phyloP scores from a whole-genome alignment of 2,329 filamentous ascomycete species.

The Sphaerulina musiva region DNA sequence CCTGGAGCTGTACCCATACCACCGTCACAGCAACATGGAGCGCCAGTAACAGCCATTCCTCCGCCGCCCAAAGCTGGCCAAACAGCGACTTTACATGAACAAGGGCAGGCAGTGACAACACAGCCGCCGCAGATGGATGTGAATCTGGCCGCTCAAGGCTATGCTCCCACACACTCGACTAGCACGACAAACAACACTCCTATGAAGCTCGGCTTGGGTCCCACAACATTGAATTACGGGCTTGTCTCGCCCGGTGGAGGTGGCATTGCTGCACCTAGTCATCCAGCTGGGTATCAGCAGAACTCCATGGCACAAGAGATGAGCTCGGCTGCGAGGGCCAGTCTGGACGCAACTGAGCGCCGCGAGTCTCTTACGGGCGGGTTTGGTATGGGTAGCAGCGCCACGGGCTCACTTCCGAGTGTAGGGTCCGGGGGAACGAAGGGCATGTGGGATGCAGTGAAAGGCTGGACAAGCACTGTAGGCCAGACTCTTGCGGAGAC shows the following conservation, averaged over 20 bases:
- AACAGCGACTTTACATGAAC: conserved; percentile 4
- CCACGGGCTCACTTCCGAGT: conserved; percentile 8
- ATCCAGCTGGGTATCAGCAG: conserved; percentile 46
- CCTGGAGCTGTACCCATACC: conserved; percentile 39
- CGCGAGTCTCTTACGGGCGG: conserved; percentile 18
- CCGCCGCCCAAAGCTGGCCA: conserved; percentile 39
- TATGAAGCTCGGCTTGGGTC: conserved; percentile 22
- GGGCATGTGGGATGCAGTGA: conserved; percentile 36
- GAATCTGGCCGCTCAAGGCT: conserved; percentile 35
- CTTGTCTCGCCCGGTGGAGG: conserved; percentile 26
- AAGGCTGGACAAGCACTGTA: conserved; percentile 38
- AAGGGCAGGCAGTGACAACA: conserved; percentile 21
- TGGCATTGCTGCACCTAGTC: conserved; percentile 26
- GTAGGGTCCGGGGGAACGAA: conserved; percentile 4
- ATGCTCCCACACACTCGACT: conserved; percentile 38
- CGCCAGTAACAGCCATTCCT: conserved; percentile 30
- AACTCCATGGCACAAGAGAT: conserved; percentile 40
- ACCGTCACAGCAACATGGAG: conserved; percentile 24
- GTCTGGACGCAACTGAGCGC: conserved; percentile 27
- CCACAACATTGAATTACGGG: conserved; percentile 37
- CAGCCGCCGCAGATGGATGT: conserved; percentile 39
- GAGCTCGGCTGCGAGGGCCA: conserved; percentile 32
- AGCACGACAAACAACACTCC: conserved; percentile 14
- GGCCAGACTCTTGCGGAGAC: conserved; percentile 40
- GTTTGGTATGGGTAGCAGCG: conserved; percentile 22